Evolutionary conservation across 208 protist genomes (phyloP), one percentile per base, ranked within the genome.

Genomic region (Leishmania turanica): DNA sequence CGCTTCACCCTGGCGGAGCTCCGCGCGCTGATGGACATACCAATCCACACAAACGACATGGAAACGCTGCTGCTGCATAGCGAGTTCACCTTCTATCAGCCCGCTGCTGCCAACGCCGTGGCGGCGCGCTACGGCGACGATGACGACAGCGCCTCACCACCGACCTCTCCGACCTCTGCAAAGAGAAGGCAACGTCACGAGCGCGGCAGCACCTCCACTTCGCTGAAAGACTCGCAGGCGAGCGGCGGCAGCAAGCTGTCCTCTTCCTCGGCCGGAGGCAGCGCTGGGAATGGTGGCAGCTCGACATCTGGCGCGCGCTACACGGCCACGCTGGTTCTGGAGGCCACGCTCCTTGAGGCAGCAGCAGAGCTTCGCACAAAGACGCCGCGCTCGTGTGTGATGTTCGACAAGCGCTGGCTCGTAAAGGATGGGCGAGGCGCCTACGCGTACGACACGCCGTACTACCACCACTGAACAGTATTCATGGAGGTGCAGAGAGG

Each of bases 41-140:
- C 83, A 0, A 83, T 92, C 19, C 83, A 87, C 73, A 80, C 75
- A 19, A 70, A 87, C 17, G 90, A 93, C 68, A 74, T 93, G 54
- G 49, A 78, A 74, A 78, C 66, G 56, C n/a, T 85, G 73, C 73
- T 85, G 45, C 73, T 85, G 77, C 77, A 85, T 40, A 85, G 82
- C 47, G 82, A 82, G 73, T 81, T 85, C 34, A 62, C 82, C n/a
- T 85, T 85, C 17, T 85, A 85, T 69, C 31, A 79, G 34, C 71
- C 82, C 51, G 62, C 40, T 11, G 34, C 76, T 1, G n/a, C 75
- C 17, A 51, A 7, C 37, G 34, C 40, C 37, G 40, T 17, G 42
- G 0, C 24, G 73, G 47, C 49, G 47, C 64, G 56, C n/a, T 68
- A 68, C 13, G 17, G 21, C 47, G 31, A 51, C 21, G 70, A 69